Conservation (phyloP, 371 early-diverging fungal species). For the Gilbertella persicaria region DNA sequence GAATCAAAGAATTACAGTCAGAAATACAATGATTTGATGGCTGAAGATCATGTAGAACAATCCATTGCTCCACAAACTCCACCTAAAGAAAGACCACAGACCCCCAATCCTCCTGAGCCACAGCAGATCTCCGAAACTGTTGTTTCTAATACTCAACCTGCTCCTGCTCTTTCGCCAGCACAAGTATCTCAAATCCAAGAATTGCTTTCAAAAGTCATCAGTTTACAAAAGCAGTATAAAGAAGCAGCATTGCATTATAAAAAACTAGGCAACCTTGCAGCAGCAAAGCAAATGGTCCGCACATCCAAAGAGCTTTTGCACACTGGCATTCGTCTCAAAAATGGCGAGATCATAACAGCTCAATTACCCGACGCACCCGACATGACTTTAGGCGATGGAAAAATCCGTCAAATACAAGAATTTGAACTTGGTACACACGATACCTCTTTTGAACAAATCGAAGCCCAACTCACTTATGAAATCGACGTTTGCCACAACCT, state of each 20-base stretch:
- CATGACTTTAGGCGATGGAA: constrained; percentile 41
- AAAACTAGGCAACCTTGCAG: constrained; percentile 44
- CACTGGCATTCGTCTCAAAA: constrained; percentile 35
- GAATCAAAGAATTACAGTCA: constrained; percentile 36
- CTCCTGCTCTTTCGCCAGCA: too few relatives aligned
- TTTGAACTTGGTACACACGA: constrained; percentile 6
- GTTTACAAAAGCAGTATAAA: constrained; percentile 62
- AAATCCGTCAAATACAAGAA: constrained; percentile 31
- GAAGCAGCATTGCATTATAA: constrained; percentile 64
- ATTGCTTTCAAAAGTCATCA: constrained; percentile 31
- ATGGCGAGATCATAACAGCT: constrained; percentile 25
- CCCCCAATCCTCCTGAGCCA: neutral
- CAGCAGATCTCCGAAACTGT: too few relatives aligned
- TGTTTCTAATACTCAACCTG: too few relatives aligned
- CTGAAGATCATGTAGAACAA: constrained; percentile 1
- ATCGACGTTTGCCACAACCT: constrained; percentile 66
- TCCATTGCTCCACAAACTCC: neutral
- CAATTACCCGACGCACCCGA: constrained; percentile 33
- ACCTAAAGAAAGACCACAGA: neutral
- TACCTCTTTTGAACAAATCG: constrained; percentile 48
- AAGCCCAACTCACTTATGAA: constrained; percentile 61
- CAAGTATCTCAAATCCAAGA: constrained; percentile 13
- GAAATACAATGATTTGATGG: constrained; percentile 20
- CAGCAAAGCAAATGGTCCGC: constrained; percentile 61
- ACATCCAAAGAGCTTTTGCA: constrained; percentile 47